Evolutionary conservation across 2,329 filamentous ascomycete genomes (phyloP).

Genomic region (Teratosphaeria epicoccoides): DNA sequence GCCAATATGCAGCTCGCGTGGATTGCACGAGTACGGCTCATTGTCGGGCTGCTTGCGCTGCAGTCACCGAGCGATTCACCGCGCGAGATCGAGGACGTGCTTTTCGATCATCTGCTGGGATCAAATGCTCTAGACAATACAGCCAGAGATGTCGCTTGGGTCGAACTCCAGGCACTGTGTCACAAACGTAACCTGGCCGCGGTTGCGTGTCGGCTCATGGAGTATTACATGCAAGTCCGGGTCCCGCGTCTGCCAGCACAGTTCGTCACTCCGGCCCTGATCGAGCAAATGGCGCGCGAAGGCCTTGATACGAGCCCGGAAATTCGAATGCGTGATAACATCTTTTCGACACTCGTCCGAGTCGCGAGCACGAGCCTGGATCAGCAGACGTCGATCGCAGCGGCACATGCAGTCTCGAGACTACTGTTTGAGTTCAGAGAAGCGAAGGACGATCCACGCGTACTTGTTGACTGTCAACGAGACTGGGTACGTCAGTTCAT

Average conservation of each 20-base stretch:
- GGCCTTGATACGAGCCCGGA: not conserved
- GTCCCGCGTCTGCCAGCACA: conserved; percentile 47
- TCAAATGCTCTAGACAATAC: conserved; percentile 46
- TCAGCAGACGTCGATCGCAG: not conserved
- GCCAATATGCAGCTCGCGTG: not conserved
- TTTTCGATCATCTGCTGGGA: conserved; percentile 69
- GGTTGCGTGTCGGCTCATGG: conserved; percentile 25
- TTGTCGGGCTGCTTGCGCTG: not conserved
- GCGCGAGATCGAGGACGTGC: conserved; percentile 40
- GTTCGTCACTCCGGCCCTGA: conserved; percentile 49
- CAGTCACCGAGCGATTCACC: not conserved
- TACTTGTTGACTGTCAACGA: not conserved
- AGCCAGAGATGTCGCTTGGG: conserved; percentile 60
- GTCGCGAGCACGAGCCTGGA: conserved; percentile 2
- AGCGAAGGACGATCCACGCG: not conserved
- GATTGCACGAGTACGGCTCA: not conserved
- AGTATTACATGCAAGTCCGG: conserved; percentile 44
- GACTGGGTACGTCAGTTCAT: not conserved
- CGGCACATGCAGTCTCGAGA: conserved; percentile 2
- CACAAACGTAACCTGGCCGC: conserved; percentile 29
- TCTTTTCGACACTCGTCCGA: conserved; percentile 8
- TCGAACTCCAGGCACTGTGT: conserved; percentile 42
- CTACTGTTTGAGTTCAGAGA: conserved; percentile 4
- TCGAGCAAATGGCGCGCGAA: conserved; percentile 1
- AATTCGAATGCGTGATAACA: not conserved